phyloP scores from a whole-genome alignment of 176 grass and related monocot genomes.

The Carex littledalei region DNA sequence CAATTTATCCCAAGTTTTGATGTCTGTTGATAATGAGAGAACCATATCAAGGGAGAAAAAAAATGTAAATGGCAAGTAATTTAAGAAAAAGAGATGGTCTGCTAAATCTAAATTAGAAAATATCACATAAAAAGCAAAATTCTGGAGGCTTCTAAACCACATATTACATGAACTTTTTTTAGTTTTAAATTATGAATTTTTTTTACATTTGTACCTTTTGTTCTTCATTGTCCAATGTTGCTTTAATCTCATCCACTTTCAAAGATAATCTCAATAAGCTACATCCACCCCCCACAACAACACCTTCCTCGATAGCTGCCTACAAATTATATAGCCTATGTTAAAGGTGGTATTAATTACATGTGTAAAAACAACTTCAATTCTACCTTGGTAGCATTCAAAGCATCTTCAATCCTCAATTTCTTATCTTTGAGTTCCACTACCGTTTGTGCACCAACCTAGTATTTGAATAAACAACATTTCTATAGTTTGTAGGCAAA shows the following conservation, averaged over 20 bases:
- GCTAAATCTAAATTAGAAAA: neutral
- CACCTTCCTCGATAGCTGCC: conserved; percentile 96
- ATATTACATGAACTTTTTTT: neutral
- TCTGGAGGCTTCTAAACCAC: neutral
- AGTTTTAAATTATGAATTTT: neutral
- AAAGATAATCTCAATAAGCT: conserved; percentile 77
- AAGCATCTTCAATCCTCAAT: conserved; percentile 85
- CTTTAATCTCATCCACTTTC: conserved; percentile 71
- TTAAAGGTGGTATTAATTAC: conserved; percentile 24
- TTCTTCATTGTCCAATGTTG: conserved; percentile 70
- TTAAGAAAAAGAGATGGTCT: neutral
- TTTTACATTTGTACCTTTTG: conserved; percentile 47
- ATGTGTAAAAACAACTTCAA: neutral
- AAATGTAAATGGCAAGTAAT: neutral
- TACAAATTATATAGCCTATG: conserved; percentile 25
- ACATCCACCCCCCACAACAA: conserved; percentile 94
- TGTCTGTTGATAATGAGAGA: neutral
- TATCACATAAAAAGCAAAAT: neutral
- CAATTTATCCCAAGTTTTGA: neutral
- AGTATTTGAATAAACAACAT: conserved; percentile 26
- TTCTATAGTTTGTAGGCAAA: too few species aligned
- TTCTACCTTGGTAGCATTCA: conserved; percentile 86
- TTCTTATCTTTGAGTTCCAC: conserved; percentile 98
- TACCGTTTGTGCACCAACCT: conserved; percentile 90
- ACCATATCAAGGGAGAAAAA: neutral